Percentiles rank a stretch among this genome's conserved stretches.
Evolutionary conservation across 371 early-diverging fungal species (phyloP).

Genomic region (Thermomucor indicae-seudaticae): DNA sequence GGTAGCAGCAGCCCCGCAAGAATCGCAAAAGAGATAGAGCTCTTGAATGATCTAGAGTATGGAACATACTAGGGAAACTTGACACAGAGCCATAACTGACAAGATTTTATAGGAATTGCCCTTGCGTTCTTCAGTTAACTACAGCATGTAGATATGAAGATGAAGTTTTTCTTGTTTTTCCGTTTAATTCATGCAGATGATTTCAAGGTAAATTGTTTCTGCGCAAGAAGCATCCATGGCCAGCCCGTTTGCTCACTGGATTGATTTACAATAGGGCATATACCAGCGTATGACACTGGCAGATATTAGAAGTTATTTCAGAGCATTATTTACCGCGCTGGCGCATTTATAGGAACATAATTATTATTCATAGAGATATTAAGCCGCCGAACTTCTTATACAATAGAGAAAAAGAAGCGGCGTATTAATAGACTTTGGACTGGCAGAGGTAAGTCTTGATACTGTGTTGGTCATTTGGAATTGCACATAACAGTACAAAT

Average conservation of each 20-base stretch:
- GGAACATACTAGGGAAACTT: too few relatives aligned
- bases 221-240: background rate
- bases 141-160: constrained; percentile 80
- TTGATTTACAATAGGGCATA: constrained; percentile 40
- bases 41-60: too few relatives aligned
- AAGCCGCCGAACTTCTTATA: constrained; percentile 98
- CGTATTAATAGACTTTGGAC: constrained; percentile 95
- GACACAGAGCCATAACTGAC: too few relatives aligned
- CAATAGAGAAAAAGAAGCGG: constrained; percentile 67
- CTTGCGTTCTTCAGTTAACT: constrained; percentile 74
- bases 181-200: constrained; percentile 87
- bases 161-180: constrained; percentile 85
- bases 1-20: too few relatives aligned
- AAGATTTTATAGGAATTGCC: constrained; percentile 24
- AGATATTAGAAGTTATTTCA: constrained; percentile 84
- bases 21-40: too few relatives aligned
- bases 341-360: constrained; percentile 65
- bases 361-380: constrained; percentile 92
- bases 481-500: constrained; percentile 8
- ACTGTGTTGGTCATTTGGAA: background rate
- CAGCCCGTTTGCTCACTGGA: background rate
- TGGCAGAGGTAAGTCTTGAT: constrained; percentile 69
- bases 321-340: constrained; percentile 72
- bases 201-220: constrained; percentile 78
- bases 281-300: constrained; percentile 51